These are phyloP conservation scores for Ophiocordyceps camponoti-rufipedis DNA, from an alignment of 2,329 filamentous ascomycete species.

Conservation along the genomic window DNA sequence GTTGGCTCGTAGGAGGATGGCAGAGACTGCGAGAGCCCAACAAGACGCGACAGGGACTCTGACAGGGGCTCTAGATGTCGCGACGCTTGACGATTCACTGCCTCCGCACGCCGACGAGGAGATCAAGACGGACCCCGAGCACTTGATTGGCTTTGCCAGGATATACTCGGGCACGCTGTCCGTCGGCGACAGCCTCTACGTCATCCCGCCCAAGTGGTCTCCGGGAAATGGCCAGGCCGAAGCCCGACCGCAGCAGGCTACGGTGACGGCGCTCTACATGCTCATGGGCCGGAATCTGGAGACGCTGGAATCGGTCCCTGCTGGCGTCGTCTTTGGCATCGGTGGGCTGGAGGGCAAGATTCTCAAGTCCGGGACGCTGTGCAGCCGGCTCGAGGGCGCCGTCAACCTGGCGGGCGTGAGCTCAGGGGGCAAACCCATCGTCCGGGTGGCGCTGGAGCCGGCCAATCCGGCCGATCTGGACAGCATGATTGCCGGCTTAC, in stretches of 20 bases:
- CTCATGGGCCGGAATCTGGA: constrained; percentile 89
- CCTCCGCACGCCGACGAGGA: constrained; percentile 22
- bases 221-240: constrained; percentile 55
- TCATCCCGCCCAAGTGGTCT: constrained; percentile 83
- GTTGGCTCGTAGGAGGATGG: constrained; percentile 70
- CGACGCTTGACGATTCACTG: constrained; percentile 35
- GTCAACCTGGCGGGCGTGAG: constrained; percentile 78
- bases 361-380: constrained; percentile 89
- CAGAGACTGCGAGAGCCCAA: constrained; percentile 60
- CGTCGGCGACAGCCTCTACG: constrained; percentile 81
- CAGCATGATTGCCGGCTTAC: constrained; percentile 83
- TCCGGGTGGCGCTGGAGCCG: constrained; percentile 89
- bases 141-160: constrained; percentile 84
- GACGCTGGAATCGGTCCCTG: constrained; percentile 65
- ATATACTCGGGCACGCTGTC: constrained; percentile 82
- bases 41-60: constrained; percentile 35
- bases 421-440: constrained; percentile 73
- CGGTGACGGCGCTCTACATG: constrained; percentile 75
- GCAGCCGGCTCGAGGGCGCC: constrained; percentile 68
- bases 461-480: constrained; percentile 77
- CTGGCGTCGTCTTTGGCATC: constrained; percentile 90
- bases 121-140: constrained; percentile 56
- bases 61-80: constrained; percentile 39
- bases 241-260: constrained; percentile 65
- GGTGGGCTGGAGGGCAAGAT: constrained; percentile 82